phyloP scores from a whole-genome alignment of 2,329 filamentous ascomycete genomes.

The Metarhizium sp. region DNA sequence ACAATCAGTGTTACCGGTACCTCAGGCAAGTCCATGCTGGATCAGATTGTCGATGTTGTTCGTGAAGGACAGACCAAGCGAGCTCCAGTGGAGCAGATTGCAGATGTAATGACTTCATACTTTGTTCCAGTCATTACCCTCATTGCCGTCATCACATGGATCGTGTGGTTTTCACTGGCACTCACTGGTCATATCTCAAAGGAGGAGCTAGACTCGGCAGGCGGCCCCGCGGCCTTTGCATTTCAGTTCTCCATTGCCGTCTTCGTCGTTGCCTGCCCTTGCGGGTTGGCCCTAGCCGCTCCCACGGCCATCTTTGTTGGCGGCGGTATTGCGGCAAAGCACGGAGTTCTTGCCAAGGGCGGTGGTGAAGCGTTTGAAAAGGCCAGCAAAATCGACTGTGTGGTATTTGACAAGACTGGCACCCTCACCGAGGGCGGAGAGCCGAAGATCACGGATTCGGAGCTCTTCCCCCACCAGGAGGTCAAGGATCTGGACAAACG shows the following conservation, averaged over 20 bases:
- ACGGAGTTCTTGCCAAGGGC: conserved; percentile 75
- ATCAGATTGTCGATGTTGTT: conserved; percentile 69
- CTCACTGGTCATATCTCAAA: conserved; percentile 45
- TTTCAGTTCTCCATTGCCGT: conserved; percentile 78
- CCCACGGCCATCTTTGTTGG: conserved; percentile 81
- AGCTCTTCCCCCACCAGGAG: conserved; percentile 25
- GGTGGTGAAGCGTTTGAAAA: conserved; percentile 82
- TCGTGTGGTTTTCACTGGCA: conserved; percentile 61
- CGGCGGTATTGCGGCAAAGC: conserved; percentile 66
- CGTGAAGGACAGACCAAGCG: conserved; percentile 68
- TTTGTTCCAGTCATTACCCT: conserved; percentile 67
- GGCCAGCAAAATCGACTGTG: conserved; percentile 65
- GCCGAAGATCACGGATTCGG: conserved; percentile 54
- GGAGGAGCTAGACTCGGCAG: conserved; percentile 45
- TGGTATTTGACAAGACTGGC: conserved; percentile 85
- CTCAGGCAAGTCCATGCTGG: conserved; percentile 64
- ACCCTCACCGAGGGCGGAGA: conserved; percentile 68
- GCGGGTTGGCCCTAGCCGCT: conserved; percentile 74
- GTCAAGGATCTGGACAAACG: conserved; percentile 15
- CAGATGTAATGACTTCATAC: conserved; percentile 63
- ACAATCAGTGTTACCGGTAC: conserved; percentile 54
- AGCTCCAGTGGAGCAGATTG: conserved; percentile 66
- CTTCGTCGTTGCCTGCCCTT: conserved; percentile 81
- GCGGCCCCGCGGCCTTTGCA: conserved; percentile 64
- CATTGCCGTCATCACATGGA: conserved; percentile 61